Conservation (phyloP, 192 early-diverging fungal species). For the Entomortierella parvispora region DNA sequence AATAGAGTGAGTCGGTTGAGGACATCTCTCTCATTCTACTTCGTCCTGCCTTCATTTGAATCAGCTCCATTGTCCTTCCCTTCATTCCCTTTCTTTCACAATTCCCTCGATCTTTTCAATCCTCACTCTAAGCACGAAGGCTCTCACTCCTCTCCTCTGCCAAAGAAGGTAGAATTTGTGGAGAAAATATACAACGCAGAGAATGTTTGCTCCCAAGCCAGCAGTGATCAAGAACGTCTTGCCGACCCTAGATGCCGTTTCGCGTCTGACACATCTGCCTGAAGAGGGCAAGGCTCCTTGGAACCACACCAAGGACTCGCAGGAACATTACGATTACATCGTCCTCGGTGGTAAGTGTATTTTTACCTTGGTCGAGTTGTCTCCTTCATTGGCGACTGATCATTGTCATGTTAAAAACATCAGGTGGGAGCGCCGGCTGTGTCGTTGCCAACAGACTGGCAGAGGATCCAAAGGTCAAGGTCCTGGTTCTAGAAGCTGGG, state of each 20-base stretch:
- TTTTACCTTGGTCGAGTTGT: too few species aligned
- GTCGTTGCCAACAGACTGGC: conserved; percentile 39
- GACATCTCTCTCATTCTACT: neutral
- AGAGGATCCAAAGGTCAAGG: conserved; percentile 39
- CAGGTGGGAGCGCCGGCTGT: conserved; percentile 50
- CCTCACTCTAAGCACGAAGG: too few species aligned
- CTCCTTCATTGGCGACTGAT: neutral
- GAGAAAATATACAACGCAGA: neutral
- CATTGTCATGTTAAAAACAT: neutral
- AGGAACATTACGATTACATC: conserved; percentile 35
- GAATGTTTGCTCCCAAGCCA: conserved; percentile 18
- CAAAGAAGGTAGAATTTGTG: conserved; percentile 1
- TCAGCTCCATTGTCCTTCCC: too few species aligned
- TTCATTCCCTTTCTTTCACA: neutral
- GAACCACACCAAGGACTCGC: conserved; percentile 22
- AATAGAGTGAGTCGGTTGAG: too few species aligned
- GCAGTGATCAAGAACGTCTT: neutral
- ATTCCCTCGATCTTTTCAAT: too few species aligned
- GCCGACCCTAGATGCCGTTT: conserved; percentile 6
- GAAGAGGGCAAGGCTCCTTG: conserved; percentile 32
- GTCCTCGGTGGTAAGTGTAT: conserved; percentile 35
- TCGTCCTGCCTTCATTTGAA: too few species aligned
- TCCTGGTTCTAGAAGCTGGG: conserved; percentile 36
- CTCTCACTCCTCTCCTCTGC: neutral
- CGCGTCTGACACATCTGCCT: conserved; percentile 12